phyloP scores from a whole-genome alignment of 164 flowering plant species.

The Magnolia sinica region DNA sequence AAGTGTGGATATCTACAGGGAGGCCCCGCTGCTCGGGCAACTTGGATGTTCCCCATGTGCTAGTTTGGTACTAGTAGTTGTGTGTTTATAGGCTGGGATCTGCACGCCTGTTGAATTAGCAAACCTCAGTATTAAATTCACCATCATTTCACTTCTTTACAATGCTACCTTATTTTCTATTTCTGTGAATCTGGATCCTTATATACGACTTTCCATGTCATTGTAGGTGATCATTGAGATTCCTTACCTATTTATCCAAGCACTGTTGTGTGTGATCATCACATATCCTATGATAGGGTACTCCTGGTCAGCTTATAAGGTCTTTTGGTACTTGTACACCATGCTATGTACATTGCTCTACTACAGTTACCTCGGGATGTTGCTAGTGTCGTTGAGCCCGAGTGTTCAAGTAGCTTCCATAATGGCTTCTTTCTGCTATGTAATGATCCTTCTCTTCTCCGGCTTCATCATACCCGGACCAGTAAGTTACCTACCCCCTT shows the following conservation, averaged over 20 bases:
- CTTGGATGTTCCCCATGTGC: background rate
- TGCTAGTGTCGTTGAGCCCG: constrained; percentile 31
- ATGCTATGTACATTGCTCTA: constrained; percentile 33
- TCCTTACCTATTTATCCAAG: constrained; percentile 33
- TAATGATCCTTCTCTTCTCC: constrained; percentile 40
- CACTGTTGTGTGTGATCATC: constrained; percentile 28
- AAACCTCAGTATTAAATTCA: background rate
- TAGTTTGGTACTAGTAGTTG: background rate
- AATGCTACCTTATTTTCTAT: background rate
- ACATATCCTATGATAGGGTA: constrained; percentile 41
- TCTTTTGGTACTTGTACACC: constrained; percentile 36
- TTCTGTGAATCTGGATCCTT: background rate
- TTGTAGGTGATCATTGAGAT: constrained; percentile 39
- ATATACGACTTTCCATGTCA: background rate
- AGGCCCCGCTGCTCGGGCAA: too few species aligned
- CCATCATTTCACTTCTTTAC: too few species aligned
- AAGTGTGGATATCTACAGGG: background rate
- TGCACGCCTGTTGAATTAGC: background rate
- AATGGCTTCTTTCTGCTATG: constrained; percentile 29
- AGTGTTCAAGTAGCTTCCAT: constrained; percentile 34
- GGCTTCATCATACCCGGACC: constrained; percentile 48
- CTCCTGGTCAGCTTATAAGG: constrained; percentile 30
- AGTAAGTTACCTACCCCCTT: constrained; percentile 20
- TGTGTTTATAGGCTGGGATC: background rate
- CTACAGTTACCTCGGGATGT: constrained; percentile 40